Percentiles rank a stretch among this genome's conserved stretches.
Evolutionary conservation across 768 basidiomycete genomes (phyloP).

Genomic region (Clitopilus passeckerianus): DNA sequence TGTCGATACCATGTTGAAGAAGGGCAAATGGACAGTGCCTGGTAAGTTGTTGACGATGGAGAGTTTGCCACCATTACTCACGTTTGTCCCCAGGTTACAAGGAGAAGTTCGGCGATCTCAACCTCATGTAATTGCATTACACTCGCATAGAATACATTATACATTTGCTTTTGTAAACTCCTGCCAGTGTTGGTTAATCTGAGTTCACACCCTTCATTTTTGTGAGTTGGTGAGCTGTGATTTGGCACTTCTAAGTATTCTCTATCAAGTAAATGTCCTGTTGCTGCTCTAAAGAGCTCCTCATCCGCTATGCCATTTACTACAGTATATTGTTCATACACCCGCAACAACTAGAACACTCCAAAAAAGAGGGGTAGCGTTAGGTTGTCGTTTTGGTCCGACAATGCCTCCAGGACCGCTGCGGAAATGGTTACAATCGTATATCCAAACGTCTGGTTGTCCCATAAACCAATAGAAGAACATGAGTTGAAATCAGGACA

Average conservation of each 20-base stretch:
- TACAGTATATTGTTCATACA: slow-evolving; percentile 13
- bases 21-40: slow-evolving; percentile 98
- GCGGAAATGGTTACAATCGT: slow-evolving; percentile 55
- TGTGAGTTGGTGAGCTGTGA: too few species aligned
- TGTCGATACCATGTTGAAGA: slow-evolving; percentile 92
- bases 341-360: slow-evolving; percentile 66
- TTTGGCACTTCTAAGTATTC: too few species aligned
- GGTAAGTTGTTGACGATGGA: slow-evolving; percentile 38
- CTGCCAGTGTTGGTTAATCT: background rate
- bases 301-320: background rate
- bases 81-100: slow-evolving; percentile 58
- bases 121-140: slow-evolving; percentile 63
- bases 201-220: background rate
- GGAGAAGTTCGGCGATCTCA: slow-evolving; percentile 96
- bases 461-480: too few species aligned
- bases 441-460: slow-evolving; percentile 59
- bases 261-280: too few species aligned
- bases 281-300: too few species aligned
- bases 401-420: slow-evolving; percentile 82
- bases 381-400: slow-evolving; percentile 96
- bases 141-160: slow-evolving; percentile 3
- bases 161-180: background rate
- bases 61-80: background rate
- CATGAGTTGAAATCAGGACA: slow-evolving; percentile 18
- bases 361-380: slow-evolving; percentile 97